Conservation (phyloP, 116 monocot species). For the Phalaenopsis hybrid region DNA sequence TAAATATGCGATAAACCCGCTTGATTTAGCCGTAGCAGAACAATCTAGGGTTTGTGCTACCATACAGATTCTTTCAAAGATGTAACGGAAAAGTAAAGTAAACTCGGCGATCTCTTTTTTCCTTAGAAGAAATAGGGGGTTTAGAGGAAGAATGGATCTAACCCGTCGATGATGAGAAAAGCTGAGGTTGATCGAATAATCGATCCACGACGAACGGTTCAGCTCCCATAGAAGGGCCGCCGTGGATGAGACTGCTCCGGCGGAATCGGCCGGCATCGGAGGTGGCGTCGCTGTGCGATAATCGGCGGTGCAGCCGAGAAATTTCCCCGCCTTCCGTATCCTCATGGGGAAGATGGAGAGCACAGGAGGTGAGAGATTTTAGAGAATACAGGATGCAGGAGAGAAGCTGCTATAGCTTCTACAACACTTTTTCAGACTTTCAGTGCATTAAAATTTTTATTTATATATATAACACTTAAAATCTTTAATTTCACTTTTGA, state of each 20-base stretch:
- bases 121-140: background rate
- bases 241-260: background rate
- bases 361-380: background rate
- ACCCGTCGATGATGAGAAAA: too few relatives aligned
- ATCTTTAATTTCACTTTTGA: too few relatives aligned
- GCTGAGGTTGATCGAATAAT: background rate
- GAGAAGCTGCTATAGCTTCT: too few relatives aligned
- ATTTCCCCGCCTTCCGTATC: background rate
- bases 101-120: background rate
- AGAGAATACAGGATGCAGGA: too few relatives aligned
- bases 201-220: background rate
- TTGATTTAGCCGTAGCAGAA: too few relatives aligned
- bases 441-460: too few relatives aligned
- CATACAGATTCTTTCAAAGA: too few relatives aligned
- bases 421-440: too few relatives aligned
- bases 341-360: background rate
- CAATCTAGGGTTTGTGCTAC: too few relatives aligned
- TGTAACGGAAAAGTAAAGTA: too few relatives aligned
- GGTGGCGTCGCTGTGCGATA: background rate
- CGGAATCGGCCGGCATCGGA: background rate
- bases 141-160: background rate
- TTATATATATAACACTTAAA: too few relatives aligned
- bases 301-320: background rate
- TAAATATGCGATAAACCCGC: too few relatives aligned
- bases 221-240: background rate